A percentile compares a stretch with the other conserved stretches of the same genome.
Evolutionary conservation across 2,329 filamentous ascomycete species (phyloP).

Genomic region (Torrubiella hemipterigena): DNA sequence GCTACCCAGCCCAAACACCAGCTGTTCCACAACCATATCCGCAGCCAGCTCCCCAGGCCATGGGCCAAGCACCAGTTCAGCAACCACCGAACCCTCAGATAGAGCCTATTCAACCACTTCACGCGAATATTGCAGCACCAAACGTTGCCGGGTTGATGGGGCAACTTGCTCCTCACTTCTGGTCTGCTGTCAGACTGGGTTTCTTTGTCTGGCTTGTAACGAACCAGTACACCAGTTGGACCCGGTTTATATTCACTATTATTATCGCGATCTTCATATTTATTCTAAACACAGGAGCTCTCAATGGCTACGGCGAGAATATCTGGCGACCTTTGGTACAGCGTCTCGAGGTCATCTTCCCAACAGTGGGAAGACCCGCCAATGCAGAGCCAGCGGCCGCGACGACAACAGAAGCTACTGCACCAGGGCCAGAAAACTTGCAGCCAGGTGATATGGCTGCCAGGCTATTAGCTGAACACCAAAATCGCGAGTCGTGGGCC

Average conservation of each 20-base stretch:
- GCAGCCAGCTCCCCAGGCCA: conserved; percentile 1
- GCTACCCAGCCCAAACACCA: background rate
- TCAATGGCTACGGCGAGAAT: conserved; percentile 43
- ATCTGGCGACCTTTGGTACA: conserved; percentile 44
- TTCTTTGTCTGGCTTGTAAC: conserved; percentile 57
- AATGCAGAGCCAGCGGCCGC: conserved; percentile 15
- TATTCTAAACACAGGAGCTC: conserved; percentile 47
- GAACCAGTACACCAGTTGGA: conserved; percentile 44
- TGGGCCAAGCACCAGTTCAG: too few species aligned
- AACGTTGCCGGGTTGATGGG: conserved; percentile 20
- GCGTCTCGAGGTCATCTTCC: conserved; percentile 48
- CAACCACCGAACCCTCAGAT: too few species aligned
- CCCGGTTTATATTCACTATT: conserved; percentile 35
- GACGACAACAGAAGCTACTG: conserved; percentile 17
- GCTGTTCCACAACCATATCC: background rate
- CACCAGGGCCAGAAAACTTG: too few species aligned
- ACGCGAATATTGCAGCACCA: conserved; percentile 24
- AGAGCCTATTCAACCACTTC: conserved; percentile 14
- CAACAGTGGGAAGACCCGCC: conserved; percentile 29
- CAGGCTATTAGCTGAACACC: conserved; percentile 33
- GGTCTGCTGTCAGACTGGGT: conserved; percentile 45
- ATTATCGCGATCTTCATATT: conserved; percentile 40
- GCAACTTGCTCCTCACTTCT: conserved; percentile 46
- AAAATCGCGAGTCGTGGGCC: conserved; percentile 19
- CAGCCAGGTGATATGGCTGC: conserved; percentile 43